Evolutionary conservation across 1,284 basidiomycete species (phyloP), one percentile per base, ranked within the genome.

Genomic region (Puccinia novopanici): DNA sequence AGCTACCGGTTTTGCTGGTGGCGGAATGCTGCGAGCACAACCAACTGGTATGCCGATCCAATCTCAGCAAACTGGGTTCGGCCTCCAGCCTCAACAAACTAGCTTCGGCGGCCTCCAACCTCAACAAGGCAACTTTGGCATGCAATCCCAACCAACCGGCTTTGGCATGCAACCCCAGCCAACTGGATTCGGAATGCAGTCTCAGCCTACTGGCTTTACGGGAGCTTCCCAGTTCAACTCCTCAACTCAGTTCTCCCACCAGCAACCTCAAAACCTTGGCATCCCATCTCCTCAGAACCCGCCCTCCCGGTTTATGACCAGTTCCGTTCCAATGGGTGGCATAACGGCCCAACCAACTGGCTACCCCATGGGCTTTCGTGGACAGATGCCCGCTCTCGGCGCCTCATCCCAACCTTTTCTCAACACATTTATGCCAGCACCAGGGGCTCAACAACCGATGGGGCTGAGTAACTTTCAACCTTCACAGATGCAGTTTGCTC

Each of bases 401-500:
- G 71, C 78, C 40, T 80, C 71, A 34, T 80, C 78, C 68, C 78
- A 80, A 48, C 78, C 78, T 13, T 80, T 80, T 57, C 59, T 80
- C 22, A 80, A 75, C 40, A 80, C 78, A 17, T 80, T 80, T 50
- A 80, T 80, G 78, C 78, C 78, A 27, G 78, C 78, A 50, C 70
- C 78, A 54, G 71, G 71, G 5, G 59, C 59, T 65, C 70, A 72
- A 24, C 78, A 80, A 68, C 61, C 78, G 24, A 65, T 72, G 24
- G 74, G 74, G 42, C 22, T 52, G 24, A 30, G 52, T 19, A 80
- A 73, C 37, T 80, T 72, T 71, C 78, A 80, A 61, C 59, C 78
- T 24, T 80, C 71, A 24, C 78, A 80, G 52, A 80, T 80, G 78
- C 78, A 80, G 55, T 80, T 80, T 59, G 78, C 78, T 42, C 78